Percentiles rank a stretch among this genome's conserved stretches.
phyloP scores from a whole-genome alignment of 2,329 filamentous ascomycete species.

The Tolypocladium pustulatum region DNA sequence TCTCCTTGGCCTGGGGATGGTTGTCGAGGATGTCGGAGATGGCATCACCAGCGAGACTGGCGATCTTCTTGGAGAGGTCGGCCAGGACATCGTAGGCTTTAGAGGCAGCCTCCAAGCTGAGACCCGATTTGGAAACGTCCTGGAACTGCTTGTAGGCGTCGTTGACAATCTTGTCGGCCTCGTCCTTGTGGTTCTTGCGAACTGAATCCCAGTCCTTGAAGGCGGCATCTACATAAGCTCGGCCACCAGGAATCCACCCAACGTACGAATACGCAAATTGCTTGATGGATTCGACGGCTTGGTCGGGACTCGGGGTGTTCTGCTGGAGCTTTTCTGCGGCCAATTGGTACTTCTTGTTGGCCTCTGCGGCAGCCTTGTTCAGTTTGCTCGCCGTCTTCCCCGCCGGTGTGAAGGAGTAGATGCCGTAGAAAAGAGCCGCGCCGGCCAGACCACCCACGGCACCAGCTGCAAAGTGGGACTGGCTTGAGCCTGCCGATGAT shows the following conservation, averaged over 20 bases:
- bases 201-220: slow-evolving; percentile 64
- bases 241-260: slow-evolving; percentile 60
- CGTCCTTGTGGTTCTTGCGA: slow-evolving; percentile 43
- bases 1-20: neutral
- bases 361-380: slow-evolving; percentile 39
- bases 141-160: neutral
- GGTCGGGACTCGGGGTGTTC: slow-evolving; percentile 53
- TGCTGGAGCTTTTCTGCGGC: slow-evolving; percentile 51
- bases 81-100: slow-evolving; percentile 53
- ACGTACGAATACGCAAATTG: slow-evolving; percentile 59
- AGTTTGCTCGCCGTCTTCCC: slow-evolving; percentile 29
- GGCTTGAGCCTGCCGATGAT: slow-evolving; percentile 9
- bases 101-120: slow-evolving; percentile 52
- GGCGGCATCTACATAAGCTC: slow-evolving; percentile 54
- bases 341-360: slow-evolving; percentile 49
- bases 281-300: slow-evolving; percentile 56
- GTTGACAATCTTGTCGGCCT: neutral
- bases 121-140: slow-evolving; percentile 19
- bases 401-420: slow-evolving; percentile 33
- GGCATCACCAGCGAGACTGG: slow-evolving; percentile 28
- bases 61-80: slow-evolving; percentile 49
- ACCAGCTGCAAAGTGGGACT: slow-evolving; percentile 27
- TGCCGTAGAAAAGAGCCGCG: slow-evolving; percentile 29
- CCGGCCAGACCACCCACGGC: slow-evolving; percentile 33
- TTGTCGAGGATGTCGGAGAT: neutral